Conservation (phyloP, 768 basidiomycete species). For the Russula sp. region DNA sequence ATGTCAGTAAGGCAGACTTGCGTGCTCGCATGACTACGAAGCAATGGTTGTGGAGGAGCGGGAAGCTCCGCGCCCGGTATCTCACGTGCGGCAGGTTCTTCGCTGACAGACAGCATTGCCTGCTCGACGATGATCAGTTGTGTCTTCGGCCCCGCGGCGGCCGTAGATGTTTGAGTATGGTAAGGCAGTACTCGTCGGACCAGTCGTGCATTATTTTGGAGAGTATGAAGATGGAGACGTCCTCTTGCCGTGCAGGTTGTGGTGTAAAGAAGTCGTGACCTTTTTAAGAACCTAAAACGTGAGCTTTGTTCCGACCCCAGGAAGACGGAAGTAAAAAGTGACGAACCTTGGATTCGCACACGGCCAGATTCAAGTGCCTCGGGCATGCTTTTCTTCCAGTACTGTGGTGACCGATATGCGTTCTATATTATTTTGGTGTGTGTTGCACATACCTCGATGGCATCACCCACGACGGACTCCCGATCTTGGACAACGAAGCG, state of each 20-base stretch:
- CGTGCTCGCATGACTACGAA: constrained; percentile 28
- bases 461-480: constrained; percentile 3
- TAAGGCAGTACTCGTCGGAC: constrained; percentile 35
- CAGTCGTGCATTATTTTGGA: constrained; percentile 29
- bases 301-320: neutral
- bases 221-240: constrained; percentile 5
- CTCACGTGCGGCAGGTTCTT: constrained; percentile 19
- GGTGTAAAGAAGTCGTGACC: constrained; percentile 11
- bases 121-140: constrained; percentile 34
- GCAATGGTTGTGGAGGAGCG: constrained; percentile 30
- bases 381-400: constrained; percentile 8
- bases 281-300: neutral
- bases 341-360: constrained; percentile 1
- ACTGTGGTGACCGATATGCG: neutral
- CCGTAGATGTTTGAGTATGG: constrained; percentile 12
- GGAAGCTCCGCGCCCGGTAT: constrained; percentile 28
- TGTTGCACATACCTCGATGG: constrained; percentile 6
- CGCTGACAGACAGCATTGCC: constrained; percentile 32
- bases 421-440: no score
- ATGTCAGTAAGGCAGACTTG: no score
- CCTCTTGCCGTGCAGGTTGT: neutral
- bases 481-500: constrained; percentile 23
- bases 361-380: constrained; percentile 7
- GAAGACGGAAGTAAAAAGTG: neutral
- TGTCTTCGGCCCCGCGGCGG: constrained; percentile 29